These are phyloP conservation scores for Cucumis sativus DNA, from an alignment of 306 rosid species.

Conservation along the genomic window Cucumber_9930_V3 NC_026659.2:27061501-27062000, in stretches of 20 bases:
- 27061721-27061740: conserved; percentile 85
- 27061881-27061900: background rate
- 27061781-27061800: background rate
- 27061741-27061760: conserved; percentile 25
- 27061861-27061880: background rate
- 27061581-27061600: background rate
- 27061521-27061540: background rate
- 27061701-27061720: conserved; percentile 79
- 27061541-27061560: background rate
- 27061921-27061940: background rate
- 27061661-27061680: conserved; percentile 98
- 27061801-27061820: background rate
- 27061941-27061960: background rate
- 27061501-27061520: background rate
- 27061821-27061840: conserved; percentile 3
- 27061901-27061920: background rate
- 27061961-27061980: background rate
- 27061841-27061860: background rate
- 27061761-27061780: conserved; percentile 13
- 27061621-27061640: background rate
- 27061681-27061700: conserved; percentile 75
- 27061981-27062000: background rate
- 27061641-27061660: conserved; percentile 44
- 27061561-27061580: background rate
- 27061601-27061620: background rate